These are phyloP conservation scores for Puccinia polysora DNA, from an alignment of 1,284 basidiomycete species.

Conservation along the genomic window DNA sequence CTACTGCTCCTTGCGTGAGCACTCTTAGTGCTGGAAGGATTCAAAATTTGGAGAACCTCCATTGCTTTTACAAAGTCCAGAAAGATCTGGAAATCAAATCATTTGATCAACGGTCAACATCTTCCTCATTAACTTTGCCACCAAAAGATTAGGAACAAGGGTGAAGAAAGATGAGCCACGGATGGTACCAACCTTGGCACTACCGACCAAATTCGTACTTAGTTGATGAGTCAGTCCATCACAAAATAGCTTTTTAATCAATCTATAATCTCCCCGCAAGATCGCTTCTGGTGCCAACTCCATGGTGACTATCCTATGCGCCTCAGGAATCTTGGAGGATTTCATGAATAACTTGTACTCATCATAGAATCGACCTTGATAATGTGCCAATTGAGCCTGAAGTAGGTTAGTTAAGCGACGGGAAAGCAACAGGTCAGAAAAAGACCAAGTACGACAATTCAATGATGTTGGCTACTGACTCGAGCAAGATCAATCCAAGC, in stretches of 20 bases:
- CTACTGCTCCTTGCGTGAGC: not conserved
- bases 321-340: constrained; percentile 60
- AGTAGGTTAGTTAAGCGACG: constrained; percentile 30
- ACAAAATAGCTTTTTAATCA: constrained; percentile 70
- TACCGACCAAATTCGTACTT: constrained; percentile 51
- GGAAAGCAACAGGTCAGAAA: not conserved
- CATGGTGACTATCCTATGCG: constrained; percentile 73
- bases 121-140: not conserved
- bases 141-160: too few relatives aligned
- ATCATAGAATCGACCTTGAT: constrained; percentile 64
- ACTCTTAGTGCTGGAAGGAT: not conserved
- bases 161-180: constrained; percentile 10
- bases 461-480: constrained; percentile 56
- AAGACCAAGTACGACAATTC: not conserved
- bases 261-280: constrained; percentile 68
- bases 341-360: constrained; percentile 73
- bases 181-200: constrained; percentile 50
- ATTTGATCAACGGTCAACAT: constrained; percentile 15
- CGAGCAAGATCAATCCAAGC: constrained; percentile 84
- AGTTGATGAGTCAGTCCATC: constrained; percentile 45
- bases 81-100: constrained; percentile 14
- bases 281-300: constrained; percentile 88
- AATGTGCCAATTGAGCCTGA: constrained; percentile 66
- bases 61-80: constrained; percentile 35
- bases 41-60: constrained; percentile 34